Base-by-base conservation (phyloP, 1,139 yeast species). In the Eremothecium gossypii region DNA sequence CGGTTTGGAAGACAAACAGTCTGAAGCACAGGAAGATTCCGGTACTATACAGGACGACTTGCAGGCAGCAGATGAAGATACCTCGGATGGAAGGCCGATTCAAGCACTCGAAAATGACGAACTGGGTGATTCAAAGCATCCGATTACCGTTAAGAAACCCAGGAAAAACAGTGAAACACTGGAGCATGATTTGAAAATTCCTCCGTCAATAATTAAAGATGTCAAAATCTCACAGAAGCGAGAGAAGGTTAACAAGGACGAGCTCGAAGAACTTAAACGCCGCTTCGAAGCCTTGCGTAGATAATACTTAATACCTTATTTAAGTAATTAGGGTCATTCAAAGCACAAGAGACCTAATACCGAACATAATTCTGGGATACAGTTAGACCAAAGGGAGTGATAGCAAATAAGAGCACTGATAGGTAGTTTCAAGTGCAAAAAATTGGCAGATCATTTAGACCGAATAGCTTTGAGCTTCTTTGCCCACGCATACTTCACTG, bases 401-500 rank as follows among this genome's bases (percentile, higher is more conserved):
- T 28, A 8, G 30, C 14, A 36, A 14, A 7, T 27, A 11, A 17
- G 23, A 6, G 23, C 23, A 17, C 23, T 17, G 23, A 17, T 17
- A 17, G 6, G 5, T 17, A 17, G 6, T 17, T 36, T 13, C 6
- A 17, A 17, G 23, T 17, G 6, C 23, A 17, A 17, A 17, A 17
- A 6, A 14, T 35, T 5, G 29, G 23, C 31, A 10, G 12, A 28
- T 29, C 26, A 40, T 31, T 39, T 27, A 33, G 50, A 49, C 38
- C 56, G 58, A 45, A 59, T 43, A 12, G 65, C 63, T 49, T 70
- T 71, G 47, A 56, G 50, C 47, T 71, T 72, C 63, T 91, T 91
- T 42, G 89, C 96, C 60, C 75, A 64, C 4, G 95, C 91, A 63
- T 91, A 91, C 50, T 71, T 74, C 38, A 77, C 59, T 12, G 94